A percentile compares a stretch with the other conserved stretches of the same genome.
Conservation (phyloP, 805 yeast species). For the Lachancea sp. region DNA sequence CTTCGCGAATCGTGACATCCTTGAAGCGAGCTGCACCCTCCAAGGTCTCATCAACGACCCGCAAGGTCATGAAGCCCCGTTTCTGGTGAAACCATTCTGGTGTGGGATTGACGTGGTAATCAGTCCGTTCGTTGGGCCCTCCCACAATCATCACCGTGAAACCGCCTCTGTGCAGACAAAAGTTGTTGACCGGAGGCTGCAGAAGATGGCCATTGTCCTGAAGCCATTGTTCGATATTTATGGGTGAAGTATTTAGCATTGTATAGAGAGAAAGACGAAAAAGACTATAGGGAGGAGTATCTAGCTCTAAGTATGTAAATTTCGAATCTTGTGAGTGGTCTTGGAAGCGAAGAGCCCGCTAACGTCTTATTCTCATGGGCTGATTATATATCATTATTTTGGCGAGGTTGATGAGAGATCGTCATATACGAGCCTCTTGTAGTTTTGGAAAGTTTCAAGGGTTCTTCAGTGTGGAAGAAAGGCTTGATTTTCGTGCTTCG, state of each 20-base stretch:
- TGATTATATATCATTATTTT: too few relatives aligned
- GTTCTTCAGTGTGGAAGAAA: too few relatives aligned
- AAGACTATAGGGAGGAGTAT: not conserved
- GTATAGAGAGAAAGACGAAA: not conserved
- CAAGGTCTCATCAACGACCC: conserved; percentile 55
- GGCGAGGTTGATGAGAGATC: too few relatives aligned
- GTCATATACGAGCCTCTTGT: too few relatives aligned
- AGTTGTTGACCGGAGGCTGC: conserved; percentile 90
- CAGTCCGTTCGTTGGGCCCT: conserved; percentile 91
- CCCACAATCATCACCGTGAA: conserved; percentile 94
- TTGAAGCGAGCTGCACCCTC: conserved; percentile 54
- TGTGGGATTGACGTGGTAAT: conserved; percentile 87
- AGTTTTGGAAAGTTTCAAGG: too few relatives aligned
- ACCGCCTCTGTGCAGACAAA: conserved; percentile 84
- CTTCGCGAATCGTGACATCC: conserved; percentile 72
- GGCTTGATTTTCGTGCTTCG: too few relatives aligned
- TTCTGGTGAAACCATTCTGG: conserved; percentile 91
- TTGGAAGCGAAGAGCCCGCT: too few relatives aligned
- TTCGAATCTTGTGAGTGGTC: too few relatives aligned
- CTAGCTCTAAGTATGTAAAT: too few relatives aligned
- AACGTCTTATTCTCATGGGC: too few relatives aligned
- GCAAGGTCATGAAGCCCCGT: conserved; percentile 78
- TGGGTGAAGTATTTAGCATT: conserved; percentile 41
- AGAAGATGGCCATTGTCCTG: conserved; percentile 65
- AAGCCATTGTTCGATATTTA: conserved; percentile 77